A percentile compares a stretch with the other conserved stretches of the same genome.
Evolutionary conservation across 2,329 filamentous ascomycete genomes (phyloP).

Genomic region (Verticillium klebahnii): DNA sequence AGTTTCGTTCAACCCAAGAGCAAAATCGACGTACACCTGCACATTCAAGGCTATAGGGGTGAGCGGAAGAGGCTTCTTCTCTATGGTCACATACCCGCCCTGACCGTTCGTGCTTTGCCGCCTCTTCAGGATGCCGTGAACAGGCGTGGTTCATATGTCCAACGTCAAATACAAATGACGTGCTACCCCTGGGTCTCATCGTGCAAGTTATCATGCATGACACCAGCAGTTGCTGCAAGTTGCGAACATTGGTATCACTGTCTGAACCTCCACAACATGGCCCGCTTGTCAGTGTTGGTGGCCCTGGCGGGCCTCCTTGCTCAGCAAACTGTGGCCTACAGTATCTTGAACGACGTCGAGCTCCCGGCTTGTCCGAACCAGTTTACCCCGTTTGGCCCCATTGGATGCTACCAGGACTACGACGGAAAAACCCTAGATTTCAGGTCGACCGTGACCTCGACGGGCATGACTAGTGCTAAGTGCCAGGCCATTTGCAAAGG

Average conservation of each 20-base stretch:
- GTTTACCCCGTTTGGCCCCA: slow-evolving; percentile 42
- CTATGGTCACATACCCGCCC: no score
- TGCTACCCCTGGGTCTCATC: neutral
- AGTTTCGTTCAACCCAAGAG: no score
- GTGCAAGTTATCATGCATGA: neutral
- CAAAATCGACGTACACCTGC: no score
- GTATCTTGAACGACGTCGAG: neutral
- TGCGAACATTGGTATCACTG: no score
- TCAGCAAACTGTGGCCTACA: neutral
- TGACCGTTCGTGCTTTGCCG: no score
- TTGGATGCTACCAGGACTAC: slow-evolving; percentile 40
- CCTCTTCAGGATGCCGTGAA: no score
- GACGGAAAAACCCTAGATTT: slow-evolving; percentile 31
- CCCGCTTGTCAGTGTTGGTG: neutral
- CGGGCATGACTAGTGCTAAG: slow-evolving; percentile 41
- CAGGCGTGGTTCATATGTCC: neutral
- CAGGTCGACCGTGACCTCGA: slow-evolving; percentile 30
- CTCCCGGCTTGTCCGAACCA: slow-evolving; percentile 29
- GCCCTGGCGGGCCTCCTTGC: neutral
- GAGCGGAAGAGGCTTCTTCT: no score
- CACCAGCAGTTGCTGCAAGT: neutral
- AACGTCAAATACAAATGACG: neutral
- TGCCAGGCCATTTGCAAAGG: slow-evolving; percentile 47
- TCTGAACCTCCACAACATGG: neutral
- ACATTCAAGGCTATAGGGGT: no score